Evolutionary conservation across 257 asterid species (phyloP), one percentile per base, ranked within the genome.

Genomic region (Mitragyna speciosa): DNA sequence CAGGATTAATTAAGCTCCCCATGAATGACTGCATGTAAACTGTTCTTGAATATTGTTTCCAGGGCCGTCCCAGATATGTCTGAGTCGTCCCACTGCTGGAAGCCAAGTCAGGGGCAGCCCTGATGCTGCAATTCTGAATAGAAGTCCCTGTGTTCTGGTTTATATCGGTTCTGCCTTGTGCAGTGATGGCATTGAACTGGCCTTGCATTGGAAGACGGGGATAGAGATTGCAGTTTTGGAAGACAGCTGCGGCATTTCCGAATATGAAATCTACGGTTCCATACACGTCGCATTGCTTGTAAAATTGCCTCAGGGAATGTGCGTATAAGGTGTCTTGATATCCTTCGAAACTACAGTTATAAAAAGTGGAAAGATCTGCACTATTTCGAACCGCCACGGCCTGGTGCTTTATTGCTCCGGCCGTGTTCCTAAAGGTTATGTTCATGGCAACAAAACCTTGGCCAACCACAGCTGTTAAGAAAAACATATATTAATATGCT

Each of bases 81-180:
- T 31, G 68, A 26, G 81, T 59, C 0, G 80, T 36, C 2, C 33
- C 15, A 16, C 39, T 78, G 76, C 81, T 78, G 2, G 65, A 31
- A 0, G 87, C 89, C 81, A 90, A 75, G 17, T 93, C 96, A 0
- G 64, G 83, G 0, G 96, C 87, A 0, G 97, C 87, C 12, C 67
- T 78, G 0, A 92, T 80, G 4, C 75, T 84, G 81, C 96, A 93
- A 26, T 88, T 87, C 0, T 89, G 97, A 36, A 93, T 72, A 0
- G 96, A 87, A 22, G 84, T 88, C 12, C 98, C 98, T 0, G 98
- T 92, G 87, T 90, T 93, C 47, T 93, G 97, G n/a, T 92, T 92
- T 2, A 88, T 88, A 17, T 93, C 97, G 0, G 86, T 85, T 49
- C 91, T 59, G 7, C 97, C 97, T 12, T 93, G 98, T 5, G 98